Evolutionary conservation across 2,329 filamentous ascomycete species (phyloP).

Genomic region (Arthrobotrys sinensis): DNA sequence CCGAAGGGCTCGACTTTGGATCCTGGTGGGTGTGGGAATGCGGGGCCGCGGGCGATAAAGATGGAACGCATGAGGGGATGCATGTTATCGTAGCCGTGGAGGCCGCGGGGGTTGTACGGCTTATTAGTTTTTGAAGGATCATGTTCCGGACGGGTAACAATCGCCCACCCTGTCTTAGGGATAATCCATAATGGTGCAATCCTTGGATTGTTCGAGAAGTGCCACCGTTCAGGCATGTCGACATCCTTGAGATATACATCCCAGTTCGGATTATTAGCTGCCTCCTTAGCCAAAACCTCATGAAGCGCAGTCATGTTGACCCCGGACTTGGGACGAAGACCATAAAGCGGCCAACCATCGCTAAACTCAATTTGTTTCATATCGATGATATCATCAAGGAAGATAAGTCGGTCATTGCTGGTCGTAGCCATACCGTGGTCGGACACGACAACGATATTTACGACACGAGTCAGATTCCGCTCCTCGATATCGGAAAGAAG

Average conservation of each 20-base stretch:
- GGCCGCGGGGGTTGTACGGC: slow-evolving; percentile 81
- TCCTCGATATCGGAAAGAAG: slow-evolving; percentile 82
- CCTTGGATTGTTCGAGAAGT: slow-evolving; percentile 87
- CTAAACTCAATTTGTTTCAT: slow-evolving; percentile 82
- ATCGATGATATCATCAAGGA: slow-evolving; percentile 91
- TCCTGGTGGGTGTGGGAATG: slow-evolving; percentile 87
- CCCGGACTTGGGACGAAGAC: slow-evolving; percentile 79
- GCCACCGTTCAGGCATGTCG: slow-evolving; percentile 92
- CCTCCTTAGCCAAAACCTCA: slow-evolving; percentile 68
- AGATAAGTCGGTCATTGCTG: slow-evolving; percentile 82
- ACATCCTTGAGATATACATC: slow-evolving; percentile 89
- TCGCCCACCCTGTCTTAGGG: slow-evolving; percentile 91
- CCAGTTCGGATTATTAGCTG: slow-evolving; percentile 76
- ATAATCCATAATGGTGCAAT: slow-evolving; percentile 97
- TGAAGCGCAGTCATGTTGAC: slow-evolving; percentile 79
- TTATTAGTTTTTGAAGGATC: slow-evolving; percentile 76
- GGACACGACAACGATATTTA: slow-evolving; percentile 96
- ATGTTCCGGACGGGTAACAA: slow-evolving; percentile 85
- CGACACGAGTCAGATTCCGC: slow-evolving; percentile 87
- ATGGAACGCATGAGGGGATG: slow-evolving; percentile 97
- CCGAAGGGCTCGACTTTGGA: slow-evolving; percentile 85
- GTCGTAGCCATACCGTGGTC: slow-evolving; percentile 99
- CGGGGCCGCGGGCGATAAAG: slow-evolving; percentile 90
- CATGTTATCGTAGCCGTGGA: slow-evolving; percentile 96
- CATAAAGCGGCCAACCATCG: slow-evolving; percentile 95